Conservation (phyloP, 495 filamentous ascomycete species). For the Penicillium odoratum region DNA sequence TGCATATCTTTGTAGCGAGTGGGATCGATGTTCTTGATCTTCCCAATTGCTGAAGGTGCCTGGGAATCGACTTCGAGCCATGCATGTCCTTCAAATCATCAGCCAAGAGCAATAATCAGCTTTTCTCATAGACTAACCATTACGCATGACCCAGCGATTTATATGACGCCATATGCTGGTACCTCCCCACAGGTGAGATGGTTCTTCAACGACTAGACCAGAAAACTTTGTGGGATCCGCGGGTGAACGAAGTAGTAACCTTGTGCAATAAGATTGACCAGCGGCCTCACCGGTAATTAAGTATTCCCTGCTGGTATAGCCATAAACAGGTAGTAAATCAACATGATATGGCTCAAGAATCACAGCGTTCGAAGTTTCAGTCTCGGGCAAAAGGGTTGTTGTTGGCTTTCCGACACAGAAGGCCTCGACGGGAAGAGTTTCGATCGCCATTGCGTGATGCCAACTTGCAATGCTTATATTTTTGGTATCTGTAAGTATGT, state of each 20-base stretch:
- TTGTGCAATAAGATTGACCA: slow-evolving; percentile 9
- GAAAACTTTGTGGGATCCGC: slow-evolving; percentile 6
- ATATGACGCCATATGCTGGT: slow-evolving; percentile 12
- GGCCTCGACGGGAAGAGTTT: not conserved
- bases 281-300: slow-evolving; percentile 9
- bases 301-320: slow-evolving; percentile 5
- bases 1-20: slow-evolving; percentile 10
- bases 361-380: slow-evolving; percentile 10
- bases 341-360: slow-evolving; percentile 8
- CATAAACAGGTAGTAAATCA: slow-evolving; percentile 10
- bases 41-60: slow-evolving; percentile 10
- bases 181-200: slow-evolving; percentile 13
- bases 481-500: too few relatives aligned
- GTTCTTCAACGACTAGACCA: slow-evolving; percentile 14
- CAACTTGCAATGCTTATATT: too few relatives aligned
- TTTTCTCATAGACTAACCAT: slow-evolving; percentile 1
- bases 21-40: slow-evolving; percentile 8
- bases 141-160: slow-evolving; percentile 17
- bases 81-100: slow-evolving; percentile 8
- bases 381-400: slow-evolving; percentile 7
- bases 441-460: not conserved
- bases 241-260: slow-evolving; percentile 14
- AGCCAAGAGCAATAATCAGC: not conserved
- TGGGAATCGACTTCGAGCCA: slow-evolving; percentile 17
- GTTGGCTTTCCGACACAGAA: not conserved